Base-by-base conservation (phyloP, 2,329 filamentous ascomycete genomes). In the Thermoascus crustaceus region DNA sequence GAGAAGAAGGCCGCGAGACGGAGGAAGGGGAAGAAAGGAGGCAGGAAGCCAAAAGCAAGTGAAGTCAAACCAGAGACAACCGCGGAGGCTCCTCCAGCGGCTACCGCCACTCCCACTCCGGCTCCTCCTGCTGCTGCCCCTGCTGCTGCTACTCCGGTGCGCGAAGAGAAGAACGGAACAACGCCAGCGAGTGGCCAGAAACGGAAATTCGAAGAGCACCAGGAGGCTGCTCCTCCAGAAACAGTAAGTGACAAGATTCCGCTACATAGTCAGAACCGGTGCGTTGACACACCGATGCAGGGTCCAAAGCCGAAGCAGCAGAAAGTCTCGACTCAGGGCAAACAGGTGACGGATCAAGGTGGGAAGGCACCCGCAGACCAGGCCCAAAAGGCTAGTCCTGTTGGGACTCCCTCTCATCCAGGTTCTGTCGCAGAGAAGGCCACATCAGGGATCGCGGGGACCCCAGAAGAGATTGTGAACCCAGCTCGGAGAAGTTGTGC, bases 401-500 rank as follows among this genome's bases (percentile, higher is more conserved):
- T 41, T 21, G 47, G 46, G 30, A 50, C 49, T 10, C 42, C 49
- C 30, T 47, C 52, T 21, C 50, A 50, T 32, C 52, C 51, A 35
- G 43, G 46, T 26, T 53, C 59, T 32, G 51, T 54, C 22, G 41
- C 47, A 30, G 57, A 57, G 21, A 50, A 49, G 16, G 47, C 54
- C 25, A 49, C 57, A 22, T 46, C 54, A 19, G 53, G 57, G 19
- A 46, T 58, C 23, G 49, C 55, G 13, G 53, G 49, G 31, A 54
- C 56, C 14, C 47, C 71, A 31, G 61, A 67, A 22, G 61, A 72
- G 13, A 64, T 80, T 21, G 71, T 86, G 1, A 75, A 78, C 13
- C 70, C 76, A 8, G 55, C 68, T 22, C 80, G 88, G 43, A 79
- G 78, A 50, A 77, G 75, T 20, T 73, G 78, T 10, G 86, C 84